Evolutionary conservation across 306 rosid genomes (phyloP), one percentile per base, ranked within the genome.

Genomic region (Bauhinia variegata): DNA sequence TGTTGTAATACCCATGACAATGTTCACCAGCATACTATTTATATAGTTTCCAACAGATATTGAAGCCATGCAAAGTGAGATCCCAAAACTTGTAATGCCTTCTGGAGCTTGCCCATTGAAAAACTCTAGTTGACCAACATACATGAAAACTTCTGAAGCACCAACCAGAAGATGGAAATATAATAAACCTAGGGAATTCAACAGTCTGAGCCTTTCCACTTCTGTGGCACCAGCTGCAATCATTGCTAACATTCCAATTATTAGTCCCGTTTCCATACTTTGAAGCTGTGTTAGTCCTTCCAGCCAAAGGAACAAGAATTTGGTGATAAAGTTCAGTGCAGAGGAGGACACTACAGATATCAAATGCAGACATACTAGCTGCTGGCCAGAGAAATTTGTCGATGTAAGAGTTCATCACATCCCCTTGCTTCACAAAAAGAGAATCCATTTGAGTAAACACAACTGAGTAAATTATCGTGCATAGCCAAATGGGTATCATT

Each of bases 361-460:
- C 89, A 58, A 85, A 85, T 41, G 74, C 84, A 2, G 89, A 85
- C 86, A 85, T 85, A 73, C 83, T 85, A 13, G 89, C 89, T 13
- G 89, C 86, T 32, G 89, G 89, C 49, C 81, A 37, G 54, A 52
- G 83, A 52, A 79, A 85, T 0, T 63, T 60, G 4, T 74, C 74
- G 2, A 81, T 4, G 37, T 64, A 36, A 55, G 76, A 32, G 77
- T 78, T 51, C 91, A 86, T 86, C 11, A 78, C 86, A 47, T 78
- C 88, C 0, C 91, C 91, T 76, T 86, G 91, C 72, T 86, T 86
- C 0, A 86, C 88, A 39, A 86, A 86, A 7, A 83, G 77, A 18
- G 91, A 86, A 38, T 88, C 88, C 91, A 86, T 86, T 73, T 86
- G 91, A 0, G 91, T 83, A 41, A 86, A 86, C 17, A 78, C 79